A percentile compares a stretch with the other conserved stretches of the same genome.
Conservation (phyloP, 2,329 filamentous ascomycete genomes). For the Ophiognomonia clavigignenti-juglandacearum region DNA sequence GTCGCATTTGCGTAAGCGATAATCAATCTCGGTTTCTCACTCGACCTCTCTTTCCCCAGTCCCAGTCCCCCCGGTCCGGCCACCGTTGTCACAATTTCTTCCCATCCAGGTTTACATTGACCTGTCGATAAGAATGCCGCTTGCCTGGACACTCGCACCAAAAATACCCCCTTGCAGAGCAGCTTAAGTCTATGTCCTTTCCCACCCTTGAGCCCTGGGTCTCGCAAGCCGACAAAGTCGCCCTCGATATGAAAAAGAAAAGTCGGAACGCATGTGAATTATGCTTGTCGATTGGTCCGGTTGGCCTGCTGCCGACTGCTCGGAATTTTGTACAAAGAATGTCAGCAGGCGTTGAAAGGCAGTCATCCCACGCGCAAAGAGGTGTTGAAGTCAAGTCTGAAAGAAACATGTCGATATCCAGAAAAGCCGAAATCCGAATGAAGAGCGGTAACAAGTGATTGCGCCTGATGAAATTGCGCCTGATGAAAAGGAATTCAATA, state of each 20-base stretch:
- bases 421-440: neutral
- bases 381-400: neutral
- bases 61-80: neutral
- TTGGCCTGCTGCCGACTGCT: slow-evolving; percentile 4
- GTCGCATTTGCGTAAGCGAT: too few relatives aligned
- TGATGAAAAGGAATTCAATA: slow-evolving; percentile 8
- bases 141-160: neutral
- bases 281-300: neutral
- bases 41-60: neutral
- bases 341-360: neutral
- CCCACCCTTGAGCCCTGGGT: neutral
- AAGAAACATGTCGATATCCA: neutral
- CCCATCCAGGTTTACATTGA: too few relatives aligned
- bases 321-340: slow-evolving; percentile 15
- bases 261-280: neutral
- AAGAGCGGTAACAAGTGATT: neutral
- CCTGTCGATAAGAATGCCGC: too few relatives aligned
- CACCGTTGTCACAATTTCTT: neutral
- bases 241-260: neutral
- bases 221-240: too few relatives aligned
- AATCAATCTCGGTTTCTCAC: neutral
- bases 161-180: neutral
- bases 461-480: too few relatives aligned
- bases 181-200: neutral
- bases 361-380: neutral